A percentile compares a stretch with the other conserved stretches of the same genome.
Evolutionary conservation across 257 asterid genomes (phyloP).

Genomic region (Fraxinus pennsylvanica): DNA sequence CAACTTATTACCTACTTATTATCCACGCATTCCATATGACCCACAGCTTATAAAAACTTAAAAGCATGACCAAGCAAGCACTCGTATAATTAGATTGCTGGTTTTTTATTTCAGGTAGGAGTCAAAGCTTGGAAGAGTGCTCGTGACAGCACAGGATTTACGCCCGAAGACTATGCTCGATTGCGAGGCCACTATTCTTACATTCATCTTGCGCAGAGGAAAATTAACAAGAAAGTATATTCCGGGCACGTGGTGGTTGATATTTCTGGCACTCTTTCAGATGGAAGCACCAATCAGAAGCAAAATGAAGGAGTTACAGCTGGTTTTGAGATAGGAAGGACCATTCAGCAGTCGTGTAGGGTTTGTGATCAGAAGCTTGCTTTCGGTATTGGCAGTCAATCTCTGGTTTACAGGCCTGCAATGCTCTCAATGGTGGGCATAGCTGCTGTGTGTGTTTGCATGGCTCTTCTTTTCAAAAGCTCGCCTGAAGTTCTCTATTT

Average conservation of each 20-base stretch:
- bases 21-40: no score
- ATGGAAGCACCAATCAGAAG: conserved; percentile 47
- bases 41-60: no score
- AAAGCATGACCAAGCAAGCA: no score
- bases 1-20: no score
- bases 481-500: conserved; percentile 58
- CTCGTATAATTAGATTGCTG: neutral
- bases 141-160: conserved; percentile 67
- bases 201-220: conserved; percentile 72
- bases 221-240: conserved; percentile 47
- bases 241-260: conserved; percentile 54
- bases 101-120: conserved; percentile 52
- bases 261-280: conserved; percentile 40
- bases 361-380: conserved; percentile 44
- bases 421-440: conserved; percentile 78
- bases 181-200: conserved; percentile 78
- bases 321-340: conserved; percentile 46
- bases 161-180: conserved; percentile 78
- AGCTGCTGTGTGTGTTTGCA: conserved; percentile 85
- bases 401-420: conserved; percentile 61
- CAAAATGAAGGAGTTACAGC: conserved; percentile 30
- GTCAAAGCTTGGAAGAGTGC: conserved; percentile 71
- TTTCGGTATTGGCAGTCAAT: conserved; percentile 38
- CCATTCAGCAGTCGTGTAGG: conserved; percentile 42
- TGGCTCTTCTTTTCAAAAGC: conserved; percentile 76